Percentiles rank a stretch among this genome's conserved stretches.
Evolutionary conservation across 495 filamentous ascomycete species (phyloP).

Genomic region (Bacidia gigantensis): DNA sequence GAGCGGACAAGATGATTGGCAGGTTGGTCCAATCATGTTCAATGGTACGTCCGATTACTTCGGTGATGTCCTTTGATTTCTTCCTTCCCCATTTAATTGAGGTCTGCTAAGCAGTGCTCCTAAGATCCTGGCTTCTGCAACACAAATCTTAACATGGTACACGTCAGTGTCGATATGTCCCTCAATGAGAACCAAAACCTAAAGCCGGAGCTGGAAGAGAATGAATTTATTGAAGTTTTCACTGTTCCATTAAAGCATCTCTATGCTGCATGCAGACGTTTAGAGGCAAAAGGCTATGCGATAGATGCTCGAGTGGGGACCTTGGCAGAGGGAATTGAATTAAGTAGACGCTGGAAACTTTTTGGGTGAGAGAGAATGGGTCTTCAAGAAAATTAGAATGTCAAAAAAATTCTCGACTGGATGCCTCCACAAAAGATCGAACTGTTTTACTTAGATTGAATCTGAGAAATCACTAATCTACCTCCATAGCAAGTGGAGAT

Average conservation of each 20-base stretch:
- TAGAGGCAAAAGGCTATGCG: slow-evolving; percentile 64
- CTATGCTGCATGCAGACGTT: slow-evolving; percentile 50
- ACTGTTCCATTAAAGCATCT: slow-evolving; percentile 50
- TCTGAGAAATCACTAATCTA: too few species aligned
- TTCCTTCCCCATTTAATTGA: too few species aligned
- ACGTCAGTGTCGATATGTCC: slow-evolving; percentile 64
- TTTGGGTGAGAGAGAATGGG: neutral
- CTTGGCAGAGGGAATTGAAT: slow-evolving; percentile 73
- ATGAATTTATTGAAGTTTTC: slow-evolving; percentile 85
- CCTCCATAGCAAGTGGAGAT: too few species aligned
- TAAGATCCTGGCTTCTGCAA: slow-evolving; percentile 73
- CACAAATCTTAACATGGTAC: slow-evolving; percentile 73
- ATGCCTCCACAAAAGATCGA: too few species aligned
- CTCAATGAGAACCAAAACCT: slow-evolving; percentile 55
- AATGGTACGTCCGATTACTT: slow-evolving; percentile 43
- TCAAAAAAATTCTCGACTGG: too few species aligned
- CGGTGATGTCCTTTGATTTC: neutral
- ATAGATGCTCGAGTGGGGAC: slow-evolving; percentile 78
- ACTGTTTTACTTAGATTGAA: too few species aligned
- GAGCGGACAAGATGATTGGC: slow-evolving; percentile 25
- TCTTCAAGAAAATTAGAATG: too few species aligned
- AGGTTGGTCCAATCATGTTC: slow-evolving; percentile 64
- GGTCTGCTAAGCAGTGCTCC: neutral
- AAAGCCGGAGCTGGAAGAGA: slow-evolving; percentile 66
- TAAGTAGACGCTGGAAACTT: slow-evolving; percentile 47